Conservation (phyloP, 441 rosid species). For the Brassica hybrid region DNA sequence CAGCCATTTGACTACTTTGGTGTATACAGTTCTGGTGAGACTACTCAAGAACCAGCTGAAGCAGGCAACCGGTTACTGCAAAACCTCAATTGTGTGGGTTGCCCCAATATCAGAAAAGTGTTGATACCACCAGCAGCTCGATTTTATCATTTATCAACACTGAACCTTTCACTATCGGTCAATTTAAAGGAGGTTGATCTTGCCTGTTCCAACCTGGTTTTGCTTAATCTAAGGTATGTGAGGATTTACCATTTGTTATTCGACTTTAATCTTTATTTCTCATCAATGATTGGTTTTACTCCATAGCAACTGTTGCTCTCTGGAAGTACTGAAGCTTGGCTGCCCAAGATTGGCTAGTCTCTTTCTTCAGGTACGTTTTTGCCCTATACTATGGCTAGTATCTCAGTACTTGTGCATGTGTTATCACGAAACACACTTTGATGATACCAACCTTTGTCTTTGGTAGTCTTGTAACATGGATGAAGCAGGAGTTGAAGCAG, state of each 20-base stretch:
- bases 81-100: no score
- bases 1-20: no score
- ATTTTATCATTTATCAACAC: slow-evolving; percentile 71
- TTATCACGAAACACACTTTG: slow-evolving; percentile 19
- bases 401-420: slow-evolving; percentile 36
- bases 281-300: slow-evolving; percentile 17
- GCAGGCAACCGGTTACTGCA: no score
- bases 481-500: slow-evolving; percentile 76
- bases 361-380: slow-evolving; percentile 76
- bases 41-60: no score
- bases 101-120: no score
- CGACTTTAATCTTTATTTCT: background rate
- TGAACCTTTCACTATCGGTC: slow-evolving; percentile 83
- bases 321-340: slow-evolving; percentile 82
- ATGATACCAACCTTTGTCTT: slow-evolving; percentile 39
- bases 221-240: slow-evolving; percentile 84
- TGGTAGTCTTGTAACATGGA: slow-evolving; percentile 77
- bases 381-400: slow-evolving; percentile 51
- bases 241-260: background rate
- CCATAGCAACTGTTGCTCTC: slow-evolving; percentile 78
- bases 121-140: no score
- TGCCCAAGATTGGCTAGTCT: slow-evolving; percentile 90
- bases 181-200: slow-evolving; percentile 93
- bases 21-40: no score
- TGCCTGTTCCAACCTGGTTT: slow-evolving; percentile 75